A percentile compares a stretch with the other conserved stretches of the same genome.
Conservation (phyloP, 345 rosid genomes). For the Salix udensis region DNA sequence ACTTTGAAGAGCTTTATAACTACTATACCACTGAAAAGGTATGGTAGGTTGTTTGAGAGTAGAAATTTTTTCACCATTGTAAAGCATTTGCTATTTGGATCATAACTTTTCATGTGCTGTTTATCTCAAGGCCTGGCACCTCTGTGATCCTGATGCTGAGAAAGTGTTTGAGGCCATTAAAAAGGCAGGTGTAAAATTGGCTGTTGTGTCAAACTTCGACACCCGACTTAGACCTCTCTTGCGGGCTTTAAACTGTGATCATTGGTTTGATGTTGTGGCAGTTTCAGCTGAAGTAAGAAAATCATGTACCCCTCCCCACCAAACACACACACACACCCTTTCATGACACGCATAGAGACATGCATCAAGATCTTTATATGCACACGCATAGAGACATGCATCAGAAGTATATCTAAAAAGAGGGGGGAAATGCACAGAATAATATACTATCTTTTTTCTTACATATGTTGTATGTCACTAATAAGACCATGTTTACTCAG, state of each 20-base stretch:
- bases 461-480: background rate
- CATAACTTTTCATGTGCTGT: background rate
- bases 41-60: background rate
- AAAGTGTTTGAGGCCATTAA: constrained; percentile 76
- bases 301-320: background rate
- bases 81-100: background rate
- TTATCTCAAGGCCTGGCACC: constrained; percentile 83
- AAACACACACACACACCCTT: background rate
- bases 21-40: constrained; percentile 88
- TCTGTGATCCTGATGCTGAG: constrained; percentile 88
- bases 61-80: background rate
- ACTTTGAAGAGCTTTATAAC: constrained; percentile 86
- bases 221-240: constrained; percentile 85
- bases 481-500: too few relatives aligned
- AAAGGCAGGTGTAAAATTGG: constrained; percentile 76
- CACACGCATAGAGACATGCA: background rate
- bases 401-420: background rate
- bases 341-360: background rate
- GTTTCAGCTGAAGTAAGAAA: constrained; percentile 88
- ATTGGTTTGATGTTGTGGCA: constrained; percentile 97
- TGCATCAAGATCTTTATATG: too few relatives aligned
- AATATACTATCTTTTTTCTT: background rate
- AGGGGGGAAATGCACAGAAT: background rate
- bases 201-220: constrained; percentile 92
- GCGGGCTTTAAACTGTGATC: constrained; percentile 74